phyloP scores from a whole-genome alignment of 2,329 filamentous ascomycete species.

The Penicillium nordicum region DNA sequence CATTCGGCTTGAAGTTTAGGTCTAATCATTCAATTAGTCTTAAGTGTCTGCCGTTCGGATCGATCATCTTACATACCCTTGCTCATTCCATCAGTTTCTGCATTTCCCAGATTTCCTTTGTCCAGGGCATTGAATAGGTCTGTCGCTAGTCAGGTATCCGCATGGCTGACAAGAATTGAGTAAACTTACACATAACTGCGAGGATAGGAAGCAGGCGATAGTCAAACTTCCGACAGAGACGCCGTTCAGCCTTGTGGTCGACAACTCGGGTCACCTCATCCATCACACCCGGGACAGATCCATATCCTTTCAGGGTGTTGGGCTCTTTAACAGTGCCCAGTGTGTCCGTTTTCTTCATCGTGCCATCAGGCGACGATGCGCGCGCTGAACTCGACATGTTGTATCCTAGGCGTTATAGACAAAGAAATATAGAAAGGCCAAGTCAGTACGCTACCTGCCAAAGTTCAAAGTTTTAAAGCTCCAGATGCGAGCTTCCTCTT shows the following conservation, averaged over 20 bases:
- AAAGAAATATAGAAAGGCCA: not conserved
- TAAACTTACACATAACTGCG: conserved; percentile 52
- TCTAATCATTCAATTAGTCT: conserved; percentile 24
- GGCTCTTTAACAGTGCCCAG: conserved; percentile 17
- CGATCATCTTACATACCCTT: conserved; percentile 25
- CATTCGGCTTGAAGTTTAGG: conserved; percentile 57
- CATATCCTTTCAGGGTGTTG: conserved; percentile 18
- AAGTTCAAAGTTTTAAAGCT: not conserved
- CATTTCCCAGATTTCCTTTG: conserved; percentile 54
- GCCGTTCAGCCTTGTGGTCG: conserved; percentile 47
- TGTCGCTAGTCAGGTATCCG: conserved; percentile 14
- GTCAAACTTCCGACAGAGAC: conserved; percentile 54
- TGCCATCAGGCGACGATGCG: conserved; percentile 15
- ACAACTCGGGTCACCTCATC: conserved; percentile 35
- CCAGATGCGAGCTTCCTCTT: conserved; percentile 1
- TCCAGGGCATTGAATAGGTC: conserved; percentile 56
- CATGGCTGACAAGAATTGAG: not conserved
- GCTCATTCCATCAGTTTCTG: conserved; percentile 53
- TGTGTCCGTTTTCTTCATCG: conserved; percentile 13
- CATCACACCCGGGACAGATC: conserved; percentile 18
- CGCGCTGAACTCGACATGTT: conserved; percentile 5
- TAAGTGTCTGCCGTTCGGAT: not conserved
- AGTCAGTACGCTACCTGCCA: not conserved
- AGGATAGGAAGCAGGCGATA: conserved; percentile 53
- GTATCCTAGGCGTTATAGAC: not conserved